Conservation (phyloP, 202 grass and related monocot species). For the Carex arenaria region DNA sequence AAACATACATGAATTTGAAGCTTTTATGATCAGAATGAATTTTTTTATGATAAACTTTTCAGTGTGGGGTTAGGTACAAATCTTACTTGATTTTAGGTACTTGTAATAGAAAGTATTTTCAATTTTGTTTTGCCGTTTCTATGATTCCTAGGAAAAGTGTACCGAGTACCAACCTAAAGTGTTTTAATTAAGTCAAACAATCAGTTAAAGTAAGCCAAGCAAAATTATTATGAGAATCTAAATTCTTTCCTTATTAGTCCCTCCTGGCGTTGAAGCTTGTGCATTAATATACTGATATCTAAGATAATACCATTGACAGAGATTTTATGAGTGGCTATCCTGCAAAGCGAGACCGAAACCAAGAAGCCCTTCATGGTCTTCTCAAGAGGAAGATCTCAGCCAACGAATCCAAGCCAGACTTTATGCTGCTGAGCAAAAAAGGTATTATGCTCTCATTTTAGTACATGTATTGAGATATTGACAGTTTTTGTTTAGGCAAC, state of each 20-base stretch:
- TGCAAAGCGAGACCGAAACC: conserved; percentile 95
- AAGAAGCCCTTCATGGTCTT: conserved; percentile 92
- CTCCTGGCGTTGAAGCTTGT: not conserved
- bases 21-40: not conserved
- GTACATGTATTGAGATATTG: not conserved
- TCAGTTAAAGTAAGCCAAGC: not conserved
- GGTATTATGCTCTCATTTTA: conserved; percentile 40
- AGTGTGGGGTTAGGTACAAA: not conserved
- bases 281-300: not conserved
- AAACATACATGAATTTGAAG: not conserved
- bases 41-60: not conserved
- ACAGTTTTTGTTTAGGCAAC: not conserved
- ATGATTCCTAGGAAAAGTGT: conserved; percentile 7
- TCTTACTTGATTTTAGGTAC: not conserved
- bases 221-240: not conserved
- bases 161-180: not conserved
- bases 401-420: conserved; percentile 85
- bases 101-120: not conserved
- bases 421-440: conserved; percentile 93
- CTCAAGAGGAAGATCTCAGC: conserved; percentile 89
- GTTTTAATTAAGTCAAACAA: not conserved
- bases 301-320: conserved; percentile 39
- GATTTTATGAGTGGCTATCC: conserved; percentile 92
- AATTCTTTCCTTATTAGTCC: not conserved
- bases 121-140: not conserved